Conservation (phyloP, 176 grass and related monocot species). For the Pharus latifolius region DNA sequence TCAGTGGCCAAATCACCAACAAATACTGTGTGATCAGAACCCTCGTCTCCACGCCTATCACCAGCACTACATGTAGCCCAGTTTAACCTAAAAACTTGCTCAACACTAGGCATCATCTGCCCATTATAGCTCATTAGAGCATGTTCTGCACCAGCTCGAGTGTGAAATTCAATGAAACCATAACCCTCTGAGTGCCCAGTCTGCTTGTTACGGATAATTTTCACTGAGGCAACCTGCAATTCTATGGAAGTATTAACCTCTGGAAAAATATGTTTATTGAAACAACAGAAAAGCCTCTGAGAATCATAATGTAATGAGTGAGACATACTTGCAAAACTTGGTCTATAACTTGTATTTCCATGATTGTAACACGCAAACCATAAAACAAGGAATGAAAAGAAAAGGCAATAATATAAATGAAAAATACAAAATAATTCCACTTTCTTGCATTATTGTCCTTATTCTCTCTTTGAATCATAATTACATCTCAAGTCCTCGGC, state of each 20-base stretch:
- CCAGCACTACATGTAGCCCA: slow-evolving; percentile 73
- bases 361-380: too few relatives aligned
- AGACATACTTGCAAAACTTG: neutral
- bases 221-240: slow-evolving; percentile 55
- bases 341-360: neutral
- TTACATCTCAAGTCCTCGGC: too few relatives aligned
- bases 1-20: slow-evolving; percentile 84
- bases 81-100: slow-evolving; percentile 61
- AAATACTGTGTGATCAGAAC: slow-evolving; percentile 79
- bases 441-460: too few relatives aligned
- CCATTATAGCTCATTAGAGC: slow-evolving; percentile 59
- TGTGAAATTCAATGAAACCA: slow-evolving; percentile 79
- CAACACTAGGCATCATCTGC: slow-evolving; percentile 60
- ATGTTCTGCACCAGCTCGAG: slow-evolving; percentile 59
- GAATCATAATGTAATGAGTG: neutral
- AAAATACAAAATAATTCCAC: too few relatives aligned
- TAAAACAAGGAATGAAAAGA: neutral
- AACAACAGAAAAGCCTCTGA: neutral
- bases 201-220: slow-evolving; percentile 87
- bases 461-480: too few relatives aligned
- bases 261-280: neutral
- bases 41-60: slow-evolving; percentile 44
- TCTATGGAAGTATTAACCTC: slow-evolving; percentile 7
- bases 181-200: slow-evolving; percentile 74
- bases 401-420: neutral